Evolutionary conservation across 805 yeast species (phyloP).

Genomic region (Myxozyma sirexii): DNA sequence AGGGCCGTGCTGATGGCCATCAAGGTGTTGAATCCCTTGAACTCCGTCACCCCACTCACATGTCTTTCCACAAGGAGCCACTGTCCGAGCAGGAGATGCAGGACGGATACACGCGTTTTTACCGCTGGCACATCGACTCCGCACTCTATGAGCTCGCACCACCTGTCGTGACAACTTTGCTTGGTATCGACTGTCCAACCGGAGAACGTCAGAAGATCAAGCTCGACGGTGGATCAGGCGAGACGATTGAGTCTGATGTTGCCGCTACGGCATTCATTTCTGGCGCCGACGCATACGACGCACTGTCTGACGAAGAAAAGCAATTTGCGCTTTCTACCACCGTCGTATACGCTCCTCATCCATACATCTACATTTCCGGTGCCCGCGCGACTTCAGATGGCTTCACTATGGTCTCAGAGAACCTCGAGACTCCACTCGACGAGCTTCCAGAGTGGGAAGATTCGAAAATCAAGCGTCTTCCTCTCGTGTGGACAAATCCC

Average conservation of each 20-base stretch:
- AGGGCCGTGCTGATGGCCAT: conserved; percentile 62
- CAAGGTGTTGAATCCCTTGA: conserved; percentile 59
- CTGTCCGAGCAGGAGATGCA: conserved; percentile 65
- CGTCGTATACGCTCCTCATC: conserved; percentile 90
- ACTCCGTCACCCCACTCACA: conserved; percentile 83
- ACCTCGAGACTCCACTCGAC: conserved; percentile 66
- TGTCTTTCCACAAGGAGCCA: conserved; percentile 71
- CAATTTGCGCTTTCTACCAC: conserved; percentile 73
- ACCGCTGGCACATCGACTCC: conserved; percentile 93
- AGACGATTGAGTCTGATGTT: conserved; percentile 65
- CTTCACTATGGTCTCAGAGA: conserved; percentile 79
- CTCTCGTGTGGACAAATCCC: conserved; percentile 92
- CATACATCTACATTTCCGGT: conserved; percentile 79
- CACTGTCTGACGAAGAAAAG: conserved; percentile 69
- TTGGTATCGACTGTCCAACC: conserved; percentile 81
- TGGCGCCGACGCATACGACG: conserved; percentile 76
- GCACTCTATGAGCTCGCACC: conserved; percentile 86
- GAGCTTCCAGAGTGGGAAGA: conserved; percentile 84
- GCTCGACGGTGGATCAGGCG: conserved; percentile 64
- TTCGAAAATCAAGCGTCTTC: conserved; percentile 71
- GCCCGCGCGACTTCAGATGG: conserved; percentile 86
- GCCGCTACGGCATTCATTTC: conserved; percentile 90
- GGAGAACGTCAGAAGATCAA: conserved; percentile 55
- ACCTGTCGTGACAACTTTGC: conserved; percentile 80
- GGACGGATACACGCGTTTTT: conserved; percentile 71